Base-by-base conservation (phyloP, 352 stramenopile species). In the Blastocystis sp. region DNA sequence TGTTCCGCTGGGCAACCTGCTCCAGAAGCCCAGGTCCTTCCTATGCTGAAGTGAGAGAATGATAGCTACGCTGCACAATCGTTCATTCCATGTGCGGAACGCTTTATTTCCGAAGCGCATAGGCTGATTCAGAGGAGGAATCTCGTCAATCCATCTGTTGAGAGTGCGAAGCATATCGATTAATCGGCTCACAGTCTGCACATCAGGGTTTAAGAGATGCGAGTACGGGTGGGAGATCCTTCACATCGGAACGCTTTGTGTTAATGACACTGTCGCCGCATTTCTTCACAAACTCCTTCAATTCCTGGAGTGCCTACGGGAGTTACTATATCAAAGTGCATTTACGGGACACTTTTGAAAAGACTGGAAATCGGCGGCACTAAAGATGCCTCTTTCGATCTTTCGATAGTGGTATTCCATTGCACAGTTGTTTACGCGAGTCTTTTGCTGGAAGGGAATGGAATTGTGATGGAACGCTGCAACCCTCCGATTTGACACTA, bases 51-150 rank as follows among this genome's bases (percentile, higher is more conserved):
- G 17, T 40, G 61, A 61, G 1, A 23, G 21, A 53, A 14, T 40
- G 10, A 48, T 61, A 28, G 7, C 0, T 3, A 88, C 74, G 41
- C 69, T 48, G 48, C 91, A 90, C 34, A 95, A 90, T 43, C 93
- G 92, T 81, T 95, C 92, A 89, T 95, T 93, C 89, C 95, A 97
- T 43, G 89, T 92, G 14, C 94, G 93, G 91, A 96, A 98, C 17
- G 95, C 93, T 86, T 96, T 96, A 91, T 98, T 98, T 23, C 95
- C 95, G 80, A 97, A 98, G 45, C 95, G 93, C 93, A 96, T 96
- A 21, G 93, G 93, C 90, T 97, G 94, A 89, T 97, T 92, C 69
- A 97, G 92, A 19, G 93, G 94, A 45, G 94, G 94, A 65, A 96
- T 94, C 62, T 96, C 94, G 67, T 96, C 93, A 67, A 97, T 92